Percentiles rank a stretch among this genome's conserved stretches.
These are phyloP conservation scores for Oryza nivara DNA, from an alignment of 176 grass and related monocot species.

Conservation along the genomic window DNA sequence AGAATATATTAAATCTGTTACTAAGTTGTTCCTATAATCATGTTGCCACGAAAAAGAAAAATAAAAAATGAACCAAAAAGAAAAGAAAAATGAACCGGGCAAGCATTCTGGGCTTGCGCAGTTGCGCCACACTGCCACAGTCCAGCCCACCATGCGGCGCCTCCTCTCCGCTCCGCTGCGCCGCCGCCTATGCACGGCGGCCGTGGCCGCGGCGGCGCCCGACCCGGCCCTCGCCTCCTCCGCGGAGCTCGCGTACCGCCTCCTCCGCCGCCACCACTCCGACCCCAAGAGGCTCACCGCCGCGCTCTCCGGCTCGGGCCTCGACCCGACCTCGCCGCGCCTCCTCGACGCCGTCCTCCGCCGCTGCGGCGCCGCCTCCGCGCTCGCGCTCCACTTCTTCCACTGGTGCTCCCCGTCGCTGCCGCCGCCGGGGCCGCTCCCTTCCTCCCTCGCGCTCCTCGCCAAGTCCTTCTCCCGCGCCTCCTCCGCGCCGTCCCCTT, in stretches of 20 bases:
- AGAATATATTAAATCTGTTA: too few relatives aligned
- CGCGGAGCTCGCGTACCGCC: conserved; percentile 60
- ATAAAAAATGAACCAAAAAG: too few relatives aligned
- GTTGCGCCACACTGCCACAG: too few relatives aligned
- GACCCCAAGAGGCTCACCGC: conserved; percentile 53
- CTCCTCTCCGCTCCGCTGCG: conserved; percentile 24
- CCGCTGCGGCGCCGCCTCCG: conserved; percentile 63
- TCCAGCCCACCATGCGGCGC: conserved; percentile 5
- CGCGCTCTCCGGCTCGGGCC: conserved; percentile 56
- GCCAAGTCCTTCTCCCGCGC: conserved; percentile 63
- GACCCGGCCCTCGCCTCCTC: conserved; percentile 42
- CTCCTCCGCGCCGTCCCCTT: conserved; percentile 49
- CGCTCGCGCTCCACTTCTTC: conserved; percentile 69
- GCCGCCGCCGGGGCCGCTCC: conserved; percentile 48
- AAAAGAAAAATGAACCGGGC: too few relatives aligned
- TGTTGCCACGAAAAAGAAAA: too few relatives aligned
- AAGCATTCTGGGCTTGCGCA: too few relatives aligned
- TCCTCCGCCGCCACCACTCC: conserved; percentile 66
- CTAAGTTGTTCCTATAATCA: too few relatives aligned
- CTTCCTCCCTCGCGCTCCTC: conserved; percentile 57
- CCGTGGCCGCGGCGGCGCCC: conserved; percentile 20
- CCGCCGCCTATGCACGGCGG: conserved; percentile 40
- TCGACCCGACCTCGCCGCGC: conserved; percentile 57
- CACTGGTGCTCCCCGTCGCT: conserved; percentile 71
- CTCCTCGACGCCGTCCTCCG: conserved; percentile 67